phyloP scores from a whole-genome alignment of 768 basidiomycete species.

The Vararia minispora region DNA sequence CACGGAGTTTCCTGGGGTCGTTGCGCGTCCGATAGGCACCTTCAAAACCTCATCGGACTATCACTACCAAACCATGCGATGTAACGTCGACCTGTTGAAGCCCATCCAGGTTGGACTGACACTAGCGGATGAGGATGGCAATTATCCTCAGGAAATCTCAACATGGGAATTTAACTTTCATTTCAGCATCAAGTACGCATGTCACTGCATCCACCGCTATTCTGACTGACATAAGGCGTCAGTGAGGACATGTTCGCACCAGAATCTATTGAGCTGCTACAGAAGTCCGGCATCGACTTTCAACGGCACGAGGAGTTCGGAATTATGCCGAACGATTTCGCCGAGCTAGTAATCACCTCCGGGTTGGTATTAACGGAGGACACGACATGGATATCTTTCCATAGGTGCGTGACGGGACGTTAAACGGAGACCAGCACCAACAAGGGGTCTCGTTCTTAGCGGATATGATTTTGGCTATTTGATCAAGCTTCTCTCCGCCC shows the following conservation, averaged over 20 bases:
- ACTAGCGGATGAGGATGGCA: slow-evolving; percentile 87
- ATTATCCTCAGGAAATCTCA: slow-evolving; percentile 78
- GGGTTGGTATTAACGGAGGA: slow-evolving; percentile 85
- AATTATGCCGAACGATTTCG: slow-evolving; percentile 88
- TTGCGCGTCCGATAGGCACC: slow-evolving; percentile 90
- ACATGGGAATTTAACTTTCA: slow-evolving; percentile 99
- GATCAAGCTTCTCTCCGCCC: slow-evolving; percentile 81
- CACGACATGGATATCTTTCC: slow-evolving; percentile 95
- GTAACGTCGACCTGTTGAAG: slow-evolving; percentile 96
- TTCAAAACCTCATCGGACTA: slow-evolving; percentile 98
- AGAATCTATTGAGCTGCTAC: slow-evolving; percentile 90
- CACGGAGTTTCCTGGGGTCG: slow-evolving; percentile 97
- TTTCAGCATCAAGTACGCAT: slow-evolving; percentile 74
- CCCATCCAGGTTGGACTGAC: slow-evolving; percentile 98
- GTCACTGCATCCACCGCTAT: slow-evolving; percentile 1
- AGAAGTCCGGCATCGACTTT: slow-evolving; percentile 94
- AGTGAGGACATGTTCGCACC: slow-evolving; percentile 99
- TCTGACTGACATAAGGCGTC: slow-evolving; percentile 5
- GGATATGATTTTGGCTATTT: slow-evolving; percentile 99
- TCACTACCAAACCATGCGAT: slow-evolving; percentile 99
- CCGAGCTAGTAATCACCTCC: slow-evolving; percentile 93
- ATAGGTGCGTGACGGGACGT: slow-evolving; percentile 54
- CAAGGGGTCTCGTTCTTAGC: slow-evolving; percentile 41
- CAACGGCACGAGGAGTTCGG: slow-evolving; percentile 88
- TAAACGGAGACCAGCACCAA: not conserved